Evolutionary conservation across 129 eudicot species (phyloP), one percentile per base, ranked within the genome.

Genomic region (Flaveria linearis): DNA sequence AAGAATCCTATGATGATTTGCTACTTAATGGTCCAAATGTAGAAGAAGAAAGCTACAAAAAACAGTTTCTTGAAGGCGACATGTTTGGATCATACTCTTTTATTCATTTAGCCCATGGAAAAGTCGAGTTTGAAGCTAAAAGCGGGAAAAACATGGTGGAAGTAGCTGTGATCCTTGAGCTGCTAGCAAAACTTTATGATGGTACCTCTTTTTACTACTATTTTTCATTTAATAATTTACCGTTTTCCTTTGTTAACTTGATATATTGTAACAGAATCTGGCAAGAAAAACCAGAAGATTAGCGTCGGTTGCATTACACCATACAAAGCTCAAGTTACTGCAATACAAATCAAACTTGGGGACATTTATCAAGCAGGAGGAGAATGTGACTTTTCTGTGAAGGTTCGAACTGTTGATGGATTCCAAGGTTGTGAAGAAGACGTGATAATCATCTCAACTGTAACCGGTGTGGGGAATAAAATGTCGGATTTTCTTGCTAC

Each of bases 391-490:
- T 80, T 86, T 50, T 80, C 82, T n/a, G 87, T 86, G 55, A 78
- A 71, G 10, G 86, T 91, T 50, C 73, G 79, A 7, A 72, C 91
- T 0, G 86, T 88, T 68, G 93, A 91, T 77, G 93, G 93, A 17
- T 89, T 92, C 66, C 96, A 89, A 82, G 96, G 96, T 11, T 90
- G 93, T 47, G 96, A 89, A 76, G 88, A 89, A 74, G 97, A 92
- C 45, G 83, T 86, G 16, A 89, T 92, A 52, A 86, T 92, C 23
- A 87, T 92, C 66, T 89, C 97, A 4, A 89, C 96, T 2, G 97
- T 87, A 25, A 61, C 91, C 13, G 78, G 86, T 30, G 86, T 81
- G 56, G 68, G 17, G 23, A 72, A 46, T 33, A 82, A 89, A 68
- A 82, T 84, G 0, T 71, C 87, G 25, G 97, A 96, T 14, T 92